phyloP scores from a whole-genome alignment of 371 early-diverging fungal genomes.

The Batrachochytrium dendrobatidis region DNA sequence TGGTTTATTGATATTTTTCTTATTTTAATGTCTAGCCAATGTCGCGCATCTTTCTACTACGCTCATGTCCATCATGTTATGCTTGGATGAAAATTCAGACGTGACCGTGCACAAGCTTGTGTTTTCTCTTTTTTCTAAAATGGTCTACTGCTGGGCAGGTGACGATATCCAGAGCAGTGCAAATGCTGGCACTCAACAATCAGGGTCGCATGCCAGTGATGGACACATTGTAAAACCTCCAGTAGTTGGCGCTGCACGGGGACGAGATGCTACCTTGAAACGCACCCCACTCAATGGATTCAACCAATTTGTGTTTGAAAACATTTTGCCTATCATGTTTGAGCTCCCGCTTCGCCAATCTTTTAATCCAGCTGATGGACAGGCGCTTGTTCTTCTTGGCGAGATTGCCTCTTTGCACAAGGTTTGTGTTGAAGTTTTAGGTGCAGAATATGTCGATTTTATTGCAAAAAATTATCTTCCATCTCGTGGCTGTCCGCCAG shows the following conservation, averaged over 20 bases:
- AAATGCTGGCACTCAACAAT: no score
- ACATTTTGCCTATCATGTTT: conserved; percentile 69
- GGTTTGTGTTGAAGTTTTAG: conserved; percentile 55
- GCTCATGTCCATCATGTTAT: conserved; percentile 69
- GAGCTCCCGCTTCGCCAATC: conserved; percentile 68
- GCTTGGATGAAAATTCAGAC: conserved; percentile 65
- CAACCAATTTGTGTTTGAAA: conserved; percentile 71
- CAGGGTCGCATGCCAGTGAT: no score
- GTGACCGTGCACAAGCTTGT: conserved; percentile 72
- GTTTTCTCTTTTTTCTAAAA: conserved; percentile 71
- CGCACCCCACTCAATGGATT: conserved; percentile 41
- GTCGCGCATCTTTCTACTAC: conserved; percentile 62
- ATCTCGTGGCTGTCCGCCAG: conserved; percentile 60
- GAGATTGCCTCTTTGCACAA: conserved; percentile 77
- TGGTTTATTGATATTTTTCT: not conserved
- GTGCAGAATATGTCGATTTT: conserved; percentile 57
- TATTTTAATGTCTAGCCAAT: conserved; percentile 42
- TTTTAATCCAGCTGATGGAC: conserved; percentile 76
- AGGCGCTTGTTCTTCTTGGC: conserved; percentile 67
- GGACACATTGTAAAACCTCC: no score
- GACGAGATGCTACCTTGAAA: not conserved
- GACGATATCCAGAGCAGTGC: no score
- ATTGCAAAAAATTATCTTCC: conserved; percentile 57
- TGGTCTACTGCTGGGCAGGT: conserved; percentile 72
- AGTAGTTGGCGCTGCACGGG: not conserved